Percentiles rank a stretch among this genome's conserved stretches.
These are phyloP conservation scores for Apiospora malaysiana DNA, from an alignment of 2,329 filamentous ascomycete genomes.

Conservation along the genomic window DNA sequence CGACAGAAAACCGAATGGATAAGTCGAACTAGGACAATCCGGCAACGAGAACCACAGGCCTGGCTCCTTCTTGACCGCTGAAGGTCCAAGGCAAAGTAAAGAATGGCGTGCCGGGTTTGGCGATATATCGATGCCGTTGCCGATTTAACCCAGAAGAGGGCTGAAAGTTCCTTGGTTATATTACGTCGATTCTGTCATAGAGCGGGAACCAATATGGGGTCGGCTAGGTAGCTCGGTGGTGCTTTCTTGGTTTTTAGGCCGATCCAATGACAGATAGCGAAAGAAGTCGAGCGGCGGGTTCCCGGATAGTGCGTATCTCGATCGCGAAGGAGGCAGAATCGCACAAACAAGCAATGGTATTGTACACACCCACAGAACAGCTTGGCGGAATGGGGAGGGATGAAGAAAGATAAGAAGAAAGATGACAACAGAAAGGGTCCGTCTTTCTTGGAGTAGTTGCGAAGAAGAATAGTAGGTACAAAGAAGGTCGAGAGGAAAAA, in stretches of 20 bases:
- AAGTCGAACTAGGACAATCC: background rate
- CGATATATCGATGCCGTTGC: conserved; percentile 16
- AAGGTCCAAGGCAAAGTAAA: background rate
- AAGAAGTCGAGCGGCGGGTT: conserved; percentile 10
- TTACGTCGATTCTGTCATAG: conserved; percentile 13
- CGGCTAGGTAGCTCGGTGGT: conserved; percentile 12
- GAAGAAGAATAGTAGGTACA: conserved; percentile 12
- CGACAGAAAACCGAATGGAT: background rate
- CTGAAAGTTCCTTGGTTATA: conserved; percentile 9
- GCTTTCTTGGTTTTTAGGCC: conserved; percentile 19
- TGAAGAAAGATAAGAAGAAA: background rate
- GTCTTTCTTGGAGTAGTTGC: conserved; percentile 13
- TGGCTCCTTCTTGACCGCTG: conserved; percentile 10
- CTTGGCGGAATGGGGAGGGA: background rate
- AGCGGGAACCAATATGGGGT: conserved; percentile 18
- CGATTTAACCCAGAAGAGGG: conserved; percentile 12
- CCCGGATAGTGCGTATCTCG: conserved; percentile 7
- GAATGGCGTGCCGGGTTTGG: conserved; percentile 15
- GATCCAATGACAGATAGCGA: background rate
- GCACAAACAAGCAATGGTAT: background rate
- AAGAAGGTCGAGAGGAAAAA: background rate
- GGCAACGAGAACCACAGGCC: conserved; percentile 1
- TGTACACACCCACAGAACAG: background rate
- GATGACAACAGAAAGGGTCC: background rate
- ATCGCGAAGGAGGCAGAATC: background rate